Base-by-base conservation (phyloP, 257 asterid species). In the Perilla frutescens region DNA sequence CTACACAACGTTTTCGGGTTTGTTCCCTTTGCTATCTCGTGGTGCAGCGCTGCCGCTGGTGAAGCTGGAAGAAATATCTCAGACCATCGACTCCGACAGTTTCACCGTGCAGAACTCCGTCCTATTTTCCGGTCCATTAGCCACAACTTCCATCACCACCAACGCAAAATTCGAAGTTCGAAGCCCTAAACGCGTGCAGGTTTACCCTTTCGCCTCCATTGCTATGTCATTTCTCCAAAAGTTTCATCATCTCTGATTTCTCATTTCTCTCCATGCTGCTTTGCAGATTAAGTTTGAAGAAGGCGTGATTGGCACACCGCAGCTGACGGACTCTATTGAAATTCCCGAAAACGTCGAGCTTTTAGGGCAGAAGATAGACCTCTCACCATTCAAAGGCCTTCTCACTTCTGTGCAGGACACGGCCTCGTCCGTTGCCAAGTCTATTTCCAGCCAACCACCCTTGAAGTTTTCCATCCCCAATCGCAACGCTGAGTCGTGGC, bases 121-220 rank as follows among this genome's bases (percentile, higher is more conserved):
- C 31, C 74, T 77, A 70, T 94, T 94, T 77, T 65, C 96, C 8
- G 96, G 96, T 10, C 97, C 98, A 32, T 81, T 87, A 55, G 87
- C 97, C 39, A 80, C 96, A 73, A 88, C 97, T 84, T 80, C 93
- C 9, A 72, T 94, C 68, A 78, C 84, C 4, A 89, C 96, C 79
- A 94, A 80, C 31, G 96, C 99, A 57, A 94, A 90, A 81, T 94
- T 88, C 43, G 99, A 94, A 86, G 90, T 94, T 80, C 84, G 93
- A 71, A 94, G 98, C 78, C 99, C 99, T 48, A 90, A 90, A 57
- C 89, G 99, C 8, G 97, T 94, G 77, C 98, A 94, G 96, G 99
- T 92, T 49, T 68, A 31, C 61, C 29, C 6, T 44, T 50, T 1
- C 26, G 26, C 26, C 26, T 20, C 26, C 26, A 20, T 20, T 20